Evolutionary conservation across 257 asterid genomes (phyloP).

Genomic region (Thymus quinquecostatus): DNA sequence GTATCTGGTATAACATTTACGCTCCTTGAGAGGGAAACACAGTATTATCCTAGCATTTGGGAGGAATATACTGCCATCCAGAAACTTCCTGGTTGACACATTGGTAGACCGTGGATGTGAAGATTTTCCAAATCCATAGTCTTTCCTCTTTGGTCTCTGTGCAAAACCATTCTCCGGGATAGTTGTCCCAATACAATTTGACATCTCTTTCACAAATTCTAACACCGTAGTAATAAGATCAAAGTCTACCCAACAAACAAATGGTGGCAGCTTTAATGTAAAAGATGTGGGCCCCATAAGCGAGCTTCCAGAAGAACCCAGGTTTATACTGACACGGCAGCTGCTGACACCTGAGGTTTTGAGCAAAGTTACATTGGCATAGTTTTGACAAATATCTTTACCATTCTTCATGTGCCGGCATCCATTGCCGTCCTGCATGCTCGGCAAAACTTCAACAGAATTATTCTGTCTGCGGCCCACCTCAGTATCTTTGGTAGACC

Average conservation of each 20-base stretch:
- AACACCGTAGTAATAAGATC: conserved; percentile 46
- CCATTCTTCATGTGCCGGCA: conserved; percentile 47
- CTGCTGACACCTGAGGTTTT: conserved; percentile 63
- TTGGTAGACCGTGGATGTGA: conserved; percentile 38
- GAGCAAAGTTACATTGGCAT: conserved; percentile 65
- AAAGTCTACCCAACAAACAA: conserved; percentile 76
- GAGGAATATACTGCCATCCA: conserved; percentile 63
- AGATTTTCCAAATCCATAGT: conserved; percentile 33
- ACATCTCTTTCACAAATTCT: conserved; percentile 57
- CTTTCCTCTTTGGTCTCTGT: conserved; percentile 34
- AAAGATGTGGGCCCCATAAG: conserved; percentile 61
- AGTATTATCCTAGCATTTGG: conserved; percentile 78
- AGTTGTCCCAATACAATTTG: conserved; percentile 43
- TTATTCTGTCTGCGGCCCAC: conserved; percentile 28
- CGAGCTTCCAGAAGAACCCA: conserved; percentile 55
- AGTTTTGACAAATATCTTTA: conserved; percentile 40
- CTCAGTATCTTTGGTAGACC: conserved; percentile 46
- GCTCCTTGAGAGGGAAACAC: conserved; percentile 61
- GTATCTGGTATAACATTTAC: conserved; percentile 48
- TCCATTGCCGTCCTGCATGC: conserved; percentile 37
- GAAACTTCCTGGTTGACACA: conserved; percentile 40
- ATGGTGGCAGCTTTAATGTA: conserved; percentile 72
- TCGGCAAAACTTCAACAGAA: conserved; percentile 42
- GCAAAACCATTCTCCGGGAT: conserved; percentile 31
- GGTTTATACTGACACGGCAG: conserved; percentile 57